A percentile compares a stretch with the other conserved stretches of the same genome.
Conservation (phyloP, 345 rosid genomes). For the Bruguiera gymnorhiza region DNA sequence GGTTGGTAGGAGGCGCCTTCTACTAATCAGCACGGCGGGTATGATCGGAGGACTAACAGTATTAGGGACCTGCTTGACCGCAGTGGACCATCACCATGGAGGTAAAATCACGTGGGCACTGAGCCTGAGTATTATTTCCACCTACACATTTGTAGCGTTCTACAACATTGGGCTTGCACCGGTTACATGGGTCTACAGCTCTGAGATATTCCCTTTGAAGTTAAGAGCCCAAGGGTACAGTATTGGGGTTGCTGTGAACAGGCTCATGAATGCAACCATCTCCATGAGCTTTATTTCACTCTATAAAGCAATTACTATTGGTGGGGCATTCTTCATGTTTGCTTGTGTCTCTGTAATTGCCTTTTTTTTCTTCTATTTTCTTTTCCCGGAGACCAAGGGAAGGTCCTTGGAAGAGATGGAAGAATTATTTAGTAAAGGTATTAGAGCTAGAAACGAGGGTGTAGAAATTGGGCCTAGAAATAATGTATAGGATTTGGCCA, state of each 20-base stretch:
- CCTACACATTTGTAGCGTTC: conserved; percentile 56
- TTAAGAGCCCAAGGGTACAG: conserved; percentile 81
- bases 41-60: conserved; percentile 40
- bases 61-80: conserved; percentile 56
- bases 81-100: conserved; percentile 34
- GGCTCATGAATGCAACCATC: conserved; percentile 69
- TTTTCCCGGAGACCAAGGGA: conserved; percentile 81
- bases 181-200: conserved; percentile 84
- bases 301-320: conserved; percentile 63
- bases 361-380: conserved; percentile 67
- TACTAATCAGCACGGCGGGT: conserved; percentile 56
- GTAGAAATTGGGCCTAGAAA: conserved; percentile 4
- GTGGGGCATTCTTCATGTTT: conserved; percentile 82
- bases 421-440: conserved; percentile 44
- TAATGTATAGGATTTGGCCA: not conserved
- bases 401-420: conserved; percentile 83
- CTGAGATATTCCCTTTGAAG: conserved; percentile 78
- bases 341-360: conserved; percentile 56
- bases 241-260: conserved; percentile 82
- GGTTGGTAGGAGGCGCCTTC: conserved; percentile 62
- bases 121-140: conserved; percentile 41
- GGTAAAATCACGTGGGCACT: conserved; percentile 53
- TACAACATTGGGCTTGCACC: conserved; percentile 71
- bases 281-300: conserved; percentile 85
- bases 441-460: not conserved